Percentiles rank a stretch among this genome's conserved stretches.
Evolutionary conservation across 2,329 filamentous ascomycete species (phyloP).

Genomic region (Fusarium abutilonis): DNA sequence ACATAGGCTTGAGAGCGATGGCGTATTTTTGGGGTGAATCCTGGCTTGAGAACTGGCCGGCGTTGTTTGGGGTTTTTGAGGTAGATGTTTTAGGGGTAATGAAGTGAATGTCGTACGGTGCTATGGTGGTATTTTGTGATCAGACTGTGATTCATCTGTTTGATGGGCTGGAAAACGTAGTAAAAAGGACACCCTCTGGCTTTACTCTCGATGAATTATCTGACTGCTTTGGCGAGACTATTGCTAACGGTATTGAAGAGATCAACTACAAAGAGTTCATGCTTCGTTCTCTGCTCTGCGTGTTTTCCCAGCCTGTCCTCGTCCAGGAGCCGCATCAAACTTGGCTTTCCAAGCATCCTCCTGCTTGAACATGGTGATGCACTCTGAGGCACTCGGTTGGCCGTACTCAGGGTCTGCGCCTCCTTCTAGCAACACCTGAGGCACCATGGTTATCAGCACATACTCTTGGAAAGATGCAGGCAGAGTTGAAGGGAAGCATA

Average conservation of each 20-base stretch:
- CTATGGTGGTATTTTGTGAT: background rate
- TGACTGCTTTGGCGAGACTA: too few species aligned
- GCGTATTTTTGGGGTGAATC: conserved; percentile 25
- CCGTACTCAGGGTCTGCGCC: conserved; percentile 66
- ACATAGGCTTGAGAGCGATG: conserved; percentile 34
- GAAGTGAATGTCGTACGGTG: conserved; percentile 21
- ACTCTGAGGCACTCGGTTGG: conserved; percentile 59
- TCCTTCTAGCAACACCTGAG: conserved; percentile 57
- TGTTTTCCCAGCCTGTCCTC: conserved; percentile 46
- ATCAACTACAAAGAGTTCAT: background rate
- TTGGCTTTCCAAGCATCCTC: conserved; percentile 60
- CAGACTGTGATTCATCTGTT: conserved; percentile 1
- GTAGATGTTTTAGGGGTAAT: conserved; percentile 11
- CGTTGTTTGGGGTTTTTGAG: conserved; percentile 19
- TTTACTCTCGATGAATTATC: too few species aligned
- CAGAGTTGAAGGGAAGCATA: conserved; percentile 37
- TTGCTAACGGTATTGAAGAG: too few species aligned
- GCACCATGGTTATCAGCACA: background rate
- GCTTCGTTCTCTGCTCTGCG: background rate
- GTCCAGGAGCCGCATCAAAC: conserved; percentile 61
- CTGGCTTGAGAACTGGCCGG: conserved; percentile 18
- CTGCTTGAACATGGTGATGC: conserved; percentile 63
- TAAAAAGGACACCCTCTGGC: too few species aligned
- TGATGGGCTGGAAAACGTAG: too few species aligned
- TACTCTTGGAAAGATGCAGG: background rate